Conservation (phyloP, 257 asterid genomes). For the Vinca minor region DNA sequence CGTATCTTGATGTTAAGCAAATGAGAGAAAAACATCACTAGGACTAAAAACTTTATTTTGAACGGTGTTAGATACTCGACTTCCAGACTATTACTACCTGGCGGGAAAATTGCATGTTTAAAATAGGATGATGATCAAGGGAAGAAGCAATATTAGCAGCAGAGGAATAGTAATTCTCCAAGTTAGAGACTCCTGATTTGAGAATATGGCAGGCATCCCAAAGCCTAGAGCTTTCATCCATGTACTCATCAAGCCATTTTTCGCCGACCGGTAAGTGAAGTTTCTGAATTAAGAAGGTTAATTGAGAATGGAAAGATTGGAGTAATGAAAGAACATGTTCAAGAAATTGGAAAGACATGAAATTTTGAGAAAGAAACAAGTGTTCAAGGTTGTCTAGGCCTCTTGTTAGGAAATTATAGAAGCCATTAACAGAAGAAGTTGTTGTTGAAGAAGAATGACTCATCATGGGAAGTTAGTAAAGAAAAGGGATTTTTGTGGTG, state of each 20-base stretch:
- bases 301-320: slow-evolving; percentile 65
- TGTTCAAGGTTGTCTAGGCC: slow-evolving; percentile 80
- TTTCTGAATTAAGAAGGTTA: slow-evolving; percentile 63
- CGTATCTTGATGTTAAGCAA: no score
- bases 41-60: no score
- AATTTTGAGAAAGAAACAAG: slow-evolving; percentile 49
- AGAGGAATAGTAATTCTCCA: slow-evolving; percentile 70
- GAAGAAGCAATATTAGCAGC: slow-evolving; percentile 53
- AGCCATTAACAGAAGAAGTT: slow-evolving; percentile 86
- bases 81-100: no score
- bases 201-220: slow-evolving; percentile 87
- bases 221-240: slow-evolving; percentile 93
- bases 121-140: slow-evolving; percentile 48
- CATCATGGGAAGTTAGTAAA: slow-evolving; percentile 15
- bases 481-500: no score
- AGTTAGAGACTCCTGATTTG: slow-evolving; percentile 59
- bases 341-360: slow-evolving; percentile 83
- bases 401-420: slow-evolving; percentile 60
- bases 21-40: no score
- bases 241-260: slow-evolving; percentile 92
- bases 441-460: slow-evolving; percentile 52
- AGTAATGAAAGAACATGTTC: slow-evolving; percentile 58
- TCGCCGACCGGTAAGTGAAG: slow-evolving; percentile 84
- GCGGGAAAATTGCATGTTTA: no score
- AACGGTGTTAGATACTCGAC: no score